A percentile compares a stretch with the other conserved stretches of the same genome.
These are phyloP conservation scores for Voacanga thouarsii DNA, from an alignment of 257 asterid species.

Conservation along the genomic window DNA sequence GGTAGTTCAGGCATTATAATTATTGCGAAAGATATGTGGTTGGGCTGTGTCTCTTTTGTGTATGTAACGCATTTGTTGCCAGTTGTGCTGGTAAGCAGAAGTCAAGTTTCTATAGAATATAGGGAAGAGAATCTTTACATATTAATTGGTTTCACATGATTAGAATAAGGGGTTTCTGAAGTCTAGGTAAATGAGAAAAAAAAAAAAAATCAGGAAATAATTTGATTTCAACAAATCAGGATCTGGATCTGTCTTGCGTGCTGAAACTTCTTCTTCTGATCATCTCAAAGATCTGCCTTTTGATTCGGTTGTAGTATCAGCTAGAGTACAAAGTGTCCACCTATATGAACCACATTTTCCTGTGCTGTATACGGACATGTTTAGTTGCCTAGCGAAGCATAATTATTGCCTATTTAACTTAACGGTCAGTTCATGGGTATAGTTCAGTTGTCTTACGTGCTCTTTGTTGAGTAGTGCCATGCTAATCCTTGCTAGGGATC, in stretches of 20 bases:
- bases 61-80: not conserved
- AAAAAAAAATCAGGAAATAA: not conserved
- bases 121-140: not conserved
- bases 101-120: not conserved
- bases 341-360: not conserved
- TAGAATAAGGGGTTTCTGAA: not conserved
- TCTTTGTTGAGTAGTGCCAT: not conserved
- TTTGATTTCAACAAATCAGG: not conserved
- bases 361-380: not conserved
- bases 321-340: not conserved
- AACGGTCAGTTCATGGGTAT: not conserved
- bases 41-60: conserved; percentile 1
- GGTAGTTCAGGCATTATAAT: conserved; percentile 7
- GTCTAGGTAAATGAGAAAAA: not conserved
- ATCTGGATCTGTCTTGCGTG: not conserved
- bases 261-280: not conserved
- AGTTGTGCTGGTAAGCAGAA: conserved; percentile 1
- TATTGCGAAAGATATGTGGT: not conserved
- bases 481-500: not conserved
- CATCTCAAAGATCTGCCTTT: not conserved
- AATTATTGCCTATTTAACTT: not conserved
- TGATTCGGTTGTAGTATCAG: not conserved
- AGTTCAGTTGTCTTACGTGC: not conserved
- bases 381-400: not conserved
- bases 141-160: not conserved